A percentile compares a stretch with the other conserved stretches of the same genome.
These are phyloP conservation scores for Pontederia paniculata DNA, from an alignment of 176 grass and related monocot species.

Conservation along the genomic window DNA sequence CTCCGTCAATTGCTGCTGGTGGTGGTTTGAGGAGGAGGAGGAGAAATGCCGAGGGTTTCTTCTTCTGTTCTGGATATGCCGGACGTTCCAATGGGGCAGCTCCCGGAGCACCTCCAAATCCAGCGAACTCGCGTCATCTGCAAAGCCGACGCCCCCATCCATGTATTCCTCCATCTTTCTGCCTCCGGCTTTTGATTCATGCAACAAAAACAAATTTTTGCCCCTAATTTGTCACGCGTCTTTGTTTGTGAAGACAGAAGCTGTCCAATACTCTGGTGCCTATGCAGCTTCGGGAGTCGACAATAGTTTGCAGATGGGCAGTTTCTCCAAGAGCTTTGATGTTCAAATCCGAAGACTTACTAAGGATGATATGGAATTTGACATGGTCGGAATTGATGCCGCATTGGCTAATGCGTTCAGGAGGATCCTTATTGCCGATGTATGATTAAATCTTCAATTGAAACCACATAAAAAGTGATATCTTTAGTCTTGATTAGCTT, in stretches of 20 bases:
- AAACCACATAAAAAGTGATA: too few species aligned
- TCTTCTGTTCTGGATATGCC: slow-evolving; percentile 27
- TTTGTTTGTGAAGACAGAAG: slow-evolving; percentile 49
- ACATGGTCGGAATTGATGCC: slow-evolving; percentile 91
- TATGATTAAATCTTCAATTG: too few species aligned
- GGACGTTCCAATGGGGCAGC: slow-evolving; percentile 35
- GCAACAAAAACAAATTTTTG: too few species aligned
- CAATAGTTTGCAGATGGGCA: slow-evolving; percentile 37
- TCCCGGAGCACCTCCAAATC: slow-evolving; percentile 63
- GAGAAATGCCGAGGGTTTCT: slow-evolving; percentile 36
- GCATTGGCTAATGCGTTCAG: slow-evolving; percentile 78
- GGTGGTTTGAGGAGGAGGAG: too few species aligned
- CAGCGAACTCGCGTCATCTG: slow-evolving; percentile 68
- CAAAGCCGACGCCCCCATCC: slow-evolving; percentile 55
- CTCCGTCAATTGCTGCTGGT: too few species aligned
- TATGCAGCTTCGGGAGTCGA: slow-evolving; percentile 60
- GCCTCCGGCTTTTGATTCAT: too few species aligned
- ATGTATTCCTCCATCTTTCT: slow-evolving; percentile 33
- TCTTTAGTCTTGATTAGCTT: too few species aligned
- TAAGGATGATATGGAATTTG: slow-evolving; percentile 84
- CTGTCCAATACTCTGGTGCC: slow-evolving; percentile 51
- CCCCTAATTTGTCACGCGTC: too few species aligned
- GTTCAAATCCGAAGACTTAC: slow-evolving; percentile 52
- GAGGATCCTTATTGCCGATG: slow-evolving; percentile 79
- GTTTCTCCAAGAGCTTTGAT: slow-evolving; percentile 57